Evolutionary conservation across 2,329 filamentous ascomycete species (phyloP).

Genomic region (Amesomyces nigricolor): DNA sequence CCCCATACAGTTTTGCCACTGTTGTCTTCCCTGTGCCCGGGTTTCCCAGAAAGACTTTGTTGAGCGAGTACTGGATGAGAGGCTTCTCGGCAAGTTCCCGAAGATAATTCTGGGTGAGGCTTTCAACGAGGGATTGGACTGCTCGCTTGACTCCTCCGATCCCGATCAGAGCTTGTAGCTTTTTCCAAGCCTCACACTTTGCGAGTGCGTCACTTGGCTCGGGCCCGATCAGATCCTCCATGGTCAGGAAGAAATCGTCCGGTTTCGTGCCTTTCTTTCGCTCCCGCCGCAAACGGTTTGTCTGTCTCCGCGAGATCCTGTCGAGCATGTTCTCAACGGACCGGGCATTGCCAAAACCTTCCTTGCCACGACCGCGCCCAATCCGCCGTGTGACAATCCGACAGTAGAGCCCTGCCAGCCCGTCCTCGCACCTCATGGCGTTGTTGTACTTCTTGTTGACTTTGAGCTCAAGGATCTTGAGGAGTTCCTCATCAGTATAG

Average conservation of each 20-base stretch:
- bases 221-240: constrained; percentile 66
- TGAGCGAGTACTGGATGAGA: constrained; percentile 55
- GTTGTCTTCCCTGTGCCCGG: constrained; percentile 75
- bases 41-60: constrained; percentile 63
- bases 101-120: constrained; percentile 57
- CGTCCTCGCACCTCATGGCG: constrained; percentile 55
- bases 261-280: constrained; percentile 37
- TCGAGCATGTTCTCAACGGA: constrained; percentile 58
- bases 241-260: constrained; percentile 55
- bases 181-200: constrained; percentile 49
- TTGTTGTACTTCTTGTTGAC: constrained; percentile 50
- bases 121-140: constrained; percentile 53
- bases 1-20: constrained; percentile 66
- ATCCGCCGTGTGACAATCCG: constrained; percentile 58
- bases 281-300: constrained; percentile 47
- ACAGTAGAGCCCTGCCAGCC: constrained; percentile 53
- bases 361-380: constrained; percentile 54
- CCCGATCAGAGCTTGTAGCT: constrained; percentile 55
- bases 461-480: constrained; percentile 51
- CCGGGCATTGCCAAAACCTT: constrained; percentile 70
- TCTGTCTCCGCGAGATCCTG: constrained; percentile 52
- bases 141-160: constrained; percentile 55
- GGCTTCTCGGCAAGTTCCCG: constrained; percentile 59
- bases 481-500: constrained; percentile 60
- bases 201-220: constrained; percentile 52